Evolutionary conservation across 352 stramenopile genomes (phyloP).

Genomic region (Phytophthora cactorum): DNA sequence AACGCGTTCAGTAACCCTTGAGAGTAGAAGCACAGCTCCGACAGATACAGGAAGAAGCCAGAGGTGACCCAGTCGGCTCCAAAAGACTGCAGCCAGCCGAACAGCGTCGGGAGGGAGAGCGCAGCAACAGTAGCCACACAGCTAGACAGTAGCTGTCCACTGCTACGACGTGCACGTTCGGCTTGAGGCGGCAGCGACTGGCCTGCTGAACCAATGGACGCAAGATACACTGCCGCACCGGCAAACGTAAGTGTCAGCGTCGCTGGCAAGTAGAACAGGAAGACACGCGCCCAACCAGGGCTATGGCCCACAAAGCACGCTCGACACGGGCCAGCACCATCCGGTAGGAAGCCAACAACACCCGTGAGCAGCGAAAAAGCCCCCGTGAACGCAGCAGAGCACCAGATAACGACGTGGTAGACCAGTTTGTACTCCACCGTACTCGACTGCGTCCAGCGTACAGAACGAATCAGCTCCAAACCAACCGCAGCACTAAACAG

Average conservation of each 20-base stretch:
- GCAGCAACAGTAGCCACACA: slow-evolving; percentile 48
- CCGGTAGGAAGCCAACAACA: slow-evolving; percentile 74
- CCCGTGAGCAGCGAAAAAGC: slow-evolving; percentile 60
- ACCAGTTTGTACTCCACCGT: slow-evolving; percentile 59
- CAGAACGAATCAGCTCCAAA: slow-evolving; percentile 71
- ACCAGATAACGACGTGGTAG: slow-evolving; percentile 71
- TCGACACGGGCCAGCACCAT: slow-evolving; percentile 61
- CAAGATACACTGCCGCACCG: slow-evolving; percentile 41
- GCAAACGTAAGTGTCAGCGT: slow-evolving; percentile 46
- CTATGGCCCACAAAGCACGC: slow-evolving; percentile 58
- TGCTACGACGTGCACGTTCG: slow-evolving; percentile 51
- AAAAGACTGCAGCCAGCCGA: slow-evolving; percentile 51
- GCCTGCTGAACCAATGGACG: slow-evolving; percentile 13
- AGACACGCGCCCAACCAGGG: slow-evolving; percentile 59
- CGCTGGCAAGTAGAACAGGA: slow-evolving; percentile 67
- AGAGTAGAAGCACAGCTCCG: slow-evolving; percentile 70
- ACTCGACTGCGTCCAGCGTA: slow-evolving; percentile 58
- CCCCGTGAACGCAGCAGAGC: slow-evolving; percentile 41
- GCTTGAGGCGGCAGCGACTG: slow-evolving; percentile 33
- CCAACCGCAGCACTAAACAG: slow-evolving; percentile 59
- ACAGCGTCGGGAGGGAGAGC: slow-evolving; percentile 51
- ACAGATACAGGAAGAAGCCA: slow-evolving; percentile 56
- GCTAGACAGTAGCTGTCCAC: slow-evolving; percentile 55
- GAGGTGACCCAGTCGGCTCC: slow-evolving; percentile 40
- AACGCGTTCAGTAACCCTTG: slow-evolving; percentile 65